Percentiles rank a stretch among this genome's conserved stretches.
Conservation (phyloP, 176 grass and related monocot genomes). For the Juncus effusus region DNA sequence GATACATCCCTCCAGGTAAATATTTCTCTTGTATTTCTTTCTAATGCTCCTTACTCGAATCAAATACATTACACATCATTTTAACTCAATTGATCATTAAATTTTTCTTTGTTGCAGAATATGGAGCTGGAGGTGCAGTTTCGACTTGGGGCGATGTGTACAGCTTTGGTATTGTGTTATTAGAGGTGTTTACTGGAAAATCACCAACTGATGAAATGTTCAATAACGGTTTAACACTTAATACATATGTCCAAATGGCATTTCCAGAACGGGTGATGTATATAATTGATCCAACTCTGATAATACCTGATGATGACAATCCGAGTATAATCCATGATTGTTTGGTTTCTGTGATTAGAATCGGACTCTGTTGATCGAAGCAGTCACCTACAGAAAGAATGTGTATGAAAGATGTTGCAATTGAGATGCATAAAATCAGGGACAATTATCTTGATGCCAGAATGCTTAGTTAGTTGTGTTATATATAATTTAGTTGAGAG, state of each 20-base stretch:
- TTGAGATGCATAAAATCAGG: constrained; percentile 2
- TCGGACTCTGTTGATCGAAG: constrained; percentile 25
- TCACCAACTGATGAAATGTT: constrained; percentile 31
- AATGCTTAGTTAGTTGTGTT: too few species aligned
- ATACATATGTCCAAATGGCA: not conserved
- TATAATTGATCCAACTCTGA: not conserved
- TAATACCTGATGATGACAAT: not conserved
- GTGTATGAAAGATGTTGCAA: not conserved
- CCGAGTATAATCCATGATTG: not conserved
- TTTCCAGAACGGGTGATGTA: constrained; percentile 23
- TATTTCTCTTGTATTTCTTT: not conserved
- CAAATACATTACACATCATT: not conserved
- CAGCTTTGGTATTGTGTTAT: constrained; percentile 35
- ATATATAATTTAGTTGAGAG: too few species aligned
- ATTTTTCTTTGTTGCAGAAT: constrained; percentile 8
- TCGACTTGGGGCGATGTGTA: constrained; percentile 31
- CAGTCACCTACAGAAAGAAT: constrained; percentile 19
- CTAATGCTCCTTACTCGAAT: not conserved
- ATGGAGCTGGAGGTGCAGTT: constrained; percentile 8
- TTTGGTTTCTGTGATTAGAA: not conserved
- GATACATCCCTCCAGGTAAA: not conserved
- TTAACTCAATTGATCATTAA: not conserved
- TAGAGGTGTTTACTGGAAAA: constrained; percentile 28
- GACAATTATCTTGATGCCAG: not conserved
- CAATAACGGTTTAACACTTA: constrained; percentile 23